phyloP scores from a whole-genome alignment of 169 alveolate species.

The Cryptosporidium ryanae region DNA sequence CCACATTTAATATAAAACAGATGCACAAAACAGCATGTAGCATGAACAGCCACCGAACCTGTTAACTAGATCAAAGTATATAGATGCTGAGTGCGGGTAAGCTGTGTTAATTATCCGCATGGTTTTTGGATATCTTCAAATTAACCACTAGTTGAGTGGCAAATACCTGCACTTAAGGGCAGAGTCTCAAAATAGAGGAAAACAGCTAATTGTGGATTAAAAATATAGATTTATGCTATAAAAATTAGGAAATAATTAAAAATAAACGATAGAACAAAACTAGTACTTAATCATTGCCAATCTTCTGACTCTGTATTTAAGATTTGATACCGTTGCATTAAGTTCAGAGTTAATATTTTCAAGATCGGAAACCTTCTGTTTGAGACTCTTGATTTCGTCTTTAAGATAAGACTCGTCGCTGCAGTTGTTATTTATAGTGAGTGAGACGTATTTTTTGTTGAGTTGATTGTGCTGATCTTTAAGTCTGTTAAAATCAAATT shows the following conservation, averaged over 20 bases:
- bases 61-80: too few species aligned
- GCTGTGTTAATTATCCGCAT: too few species aligned
- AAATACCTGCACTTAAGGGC: too few species aligned
- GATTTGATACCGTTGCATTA: not conserved
- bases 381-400: not conserved
- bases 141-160: too few species aligned
- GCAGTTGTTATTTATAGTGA: not conserved
- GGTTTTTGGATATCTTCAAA: too few species aligned
- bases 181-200: too few species aligned
- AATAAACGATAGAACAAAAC: not conserved
- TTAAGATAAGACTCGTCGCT: not conserved
- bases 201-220: too few species aligned
- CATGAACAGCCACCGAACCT: too few species aligned
- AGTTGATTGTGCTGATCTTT: slow-evolving; percentile 31
- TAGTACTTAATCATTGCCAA: slow-evolving; percentile 40
- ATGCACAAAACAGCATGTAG: too few species aligned
- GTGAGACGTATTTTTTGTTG: slow-evolving; percentile 9
- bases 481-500: slow-evolving; percentile 22
- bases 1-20: too few species aligned
- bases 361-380: not conserved
- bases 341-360: slow-evolving; percentile 31
- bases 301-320: slow-evolving; percentile 45
- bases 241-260: not conserved
- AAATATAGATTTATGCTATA: too few species aligned
- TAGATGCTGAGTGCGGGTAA: too few species aligned